A percentile compares a stretch with the other conserved stretches of the same genome.
Evolutionary conservation across 768 basidiomycete species (phyloP).

Genomic region (Amanita rimosa): DNA sequence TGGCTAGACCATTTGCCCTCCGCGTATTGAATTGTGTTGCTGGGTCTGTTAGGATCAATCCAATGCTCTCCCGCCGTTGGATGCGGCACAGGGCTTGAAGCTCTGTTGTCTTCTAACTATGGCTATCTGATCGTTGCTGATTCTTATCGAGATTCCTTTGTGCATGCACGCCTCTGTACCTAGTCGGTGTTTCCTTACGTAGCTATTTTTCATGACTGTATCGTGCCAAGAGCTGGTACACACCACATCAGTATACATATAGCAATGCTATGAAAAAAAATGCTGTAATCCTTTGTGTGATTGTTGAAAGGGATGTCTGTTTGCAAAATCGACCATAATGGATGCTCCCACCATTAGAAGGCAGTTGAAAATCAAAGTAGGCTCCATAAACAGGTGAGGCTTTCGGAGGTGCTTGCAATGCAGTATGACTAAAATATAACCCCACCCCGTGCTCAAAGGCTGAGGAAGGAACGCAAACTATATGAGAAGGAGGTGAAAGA

Average conservation of each 20-base stretch:
- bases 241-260: background rate
- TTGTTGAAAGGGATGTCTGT: background rate
- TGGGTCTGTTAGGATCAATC: background rate
- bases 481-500: constrained; percentile 60
- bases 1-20: constrained; percentile 3
- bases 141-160: background rate
- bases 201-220: background rate
- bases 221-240: constrained; percentile 5
- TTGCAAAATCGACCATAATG: constrained; percentile 20
- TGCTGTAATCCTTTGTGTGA: background rate
- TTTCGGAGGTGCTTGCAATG: background rate
- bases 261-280: constrained; percentile 1
- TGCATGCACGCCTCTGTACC: background rate
- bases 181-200: background rate
- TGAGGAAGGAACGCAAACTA: constrained; percentile 54
- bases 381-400: constrained; percentile 49
- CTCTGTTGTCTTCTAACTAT: background rate
- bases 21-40: background rate
- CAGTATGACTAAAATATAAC: background rate
- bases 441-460: constrained; percentile 26
- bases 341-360: constrained; percentile 38
- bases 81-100: background rate
- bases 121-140: background rate
- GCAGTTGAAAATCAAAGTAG: constrained; percentile 72
- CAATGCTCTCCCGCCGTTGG: background rate